These are phyloP conservation scores for Elsinoe fawcettii DNA, from an alignment of 2,329 filamentous ascomycete genomes.

Conservation along the genomic window DNA sequence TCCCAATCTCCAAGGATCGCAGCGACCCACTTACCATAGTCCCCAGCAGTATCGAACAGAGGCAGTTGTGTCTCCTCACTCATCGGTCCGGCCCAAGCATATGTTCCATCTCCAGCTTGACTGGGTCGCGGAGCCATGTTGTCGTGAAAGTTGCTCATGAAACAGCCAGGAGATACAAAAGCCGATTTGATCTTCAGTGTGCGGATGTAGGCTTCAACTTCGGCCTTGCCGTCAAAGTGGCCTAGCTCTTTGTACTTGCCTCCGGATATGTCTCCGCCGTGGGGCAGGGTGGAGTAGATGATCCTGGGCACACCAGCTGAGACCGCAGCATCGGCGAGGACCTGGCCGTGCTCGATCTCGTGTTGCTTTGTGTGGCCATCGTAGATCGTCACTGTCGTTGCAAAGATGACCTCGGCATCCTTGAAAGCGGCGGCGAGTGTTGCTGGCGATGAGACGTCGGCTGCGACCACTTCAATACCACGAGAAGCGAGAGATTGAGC, in stretches of 20 bases:
- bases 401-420: constrained; percentile 45
- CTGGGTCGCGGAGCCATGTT: too few species aligned
- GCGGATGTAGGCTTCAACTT: constrained; percentile 29
- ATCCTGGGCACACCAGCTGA: constrained; percentile 31
- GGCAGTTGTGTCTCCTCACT: constrained; percentile 23
- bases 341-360: constrained; percentile 29
- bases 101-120: constrained; percentile 19
- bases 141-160: constrained; percentile 19
- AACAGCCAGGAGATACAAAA: constrained; percentile 24
- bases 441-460: constrained; percentile 43
- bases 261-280: constrained; percentile 25
- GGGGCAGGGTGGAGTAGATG: constrained; percentile 31
- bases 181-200: constrained; percentile 23
- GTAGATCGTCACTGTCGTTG: constrained; percentile 46
- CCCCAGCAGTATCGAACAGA: constrained; percentile 23
- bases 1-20: constrained; percentile 23
- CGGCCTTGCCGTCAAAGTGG: constrained; percentile 34
- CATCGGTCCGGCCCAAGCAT: constrained; percentile 23
- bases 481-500: constrained; percentile 39
- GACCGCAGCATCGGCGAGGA: constrained; percentile 28
- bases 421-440: constrained; percentile 40
- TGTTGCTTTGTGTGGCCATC: constrained; percentile 29
- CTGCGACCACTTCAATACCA: constrained; percentile 47
- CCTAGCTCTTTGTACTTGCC: constrained; percentile 28
- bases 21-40: constrained; percentile 23